Evolutionary conservation across 108 stramenopile species (phyloP), one percentile per base, ranked within the genome.

Genomic region (Pseudonitzschia multiseries): DNA sequence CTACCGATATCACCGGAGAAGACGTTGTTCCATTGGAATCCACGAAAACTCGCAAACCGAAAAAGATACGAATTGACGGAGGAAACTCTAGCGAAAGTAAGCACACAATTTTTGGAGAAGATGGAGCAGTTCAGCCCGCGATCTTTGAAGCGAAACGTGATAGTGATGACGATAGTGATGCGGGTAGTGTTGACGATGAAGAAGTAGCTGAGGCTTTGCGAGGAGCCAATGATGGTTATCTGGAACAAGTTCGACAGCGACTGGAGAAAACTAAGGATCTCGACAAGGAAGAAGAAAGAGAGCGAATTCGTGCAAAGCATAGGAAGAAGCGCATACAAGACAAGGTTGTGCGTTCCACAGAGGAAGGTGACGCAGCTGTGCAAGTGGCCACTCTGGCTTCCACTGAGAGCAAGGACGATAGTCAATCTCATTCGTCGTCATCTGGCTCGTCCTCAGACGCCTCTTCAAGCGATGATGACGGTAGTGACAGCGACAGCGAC

Each of bases 71-170:
- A 12, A 81, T 93, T 40, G 92, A 94, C 51, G 87, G 87, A 24
- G 71, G 88, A 32, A 89, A 79, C 41, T 67, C 81, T 13, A 86
- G 80, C 20, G 26, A 63, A 21, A 91, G 83, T 69, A 84, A 92
- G 65, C 88, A 79, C 67, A 85, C 88, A 67, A 81, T 86, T 42
- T 98, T 98, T 71, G 85, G 91, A 70, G 97, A 98, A 24, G 93
- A 96, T 61, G 97, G 97, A 36, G 81, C 89, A 8, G 89, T 88
- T 26, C 89, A 88, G 65, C 60, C 67, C 44, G 71, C 46, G 50
- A 42, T 78, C 27, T 52, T 78, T 17, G 27, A 63, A 13, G 78
- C 78, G 32, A 59, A 83, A 22, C 75, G 61, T 8, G 70, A 82
- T 4, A 64, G 60, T 31, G 52, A 48, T 17, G 80, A 80, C 33